Percentiles rank a stretch among this genome's conserved stretches.
Evolutionary conservation across 1,284 basidiomycete genomes (phyloP).

Genomic region (Leccinum pachyderme): DNA sequence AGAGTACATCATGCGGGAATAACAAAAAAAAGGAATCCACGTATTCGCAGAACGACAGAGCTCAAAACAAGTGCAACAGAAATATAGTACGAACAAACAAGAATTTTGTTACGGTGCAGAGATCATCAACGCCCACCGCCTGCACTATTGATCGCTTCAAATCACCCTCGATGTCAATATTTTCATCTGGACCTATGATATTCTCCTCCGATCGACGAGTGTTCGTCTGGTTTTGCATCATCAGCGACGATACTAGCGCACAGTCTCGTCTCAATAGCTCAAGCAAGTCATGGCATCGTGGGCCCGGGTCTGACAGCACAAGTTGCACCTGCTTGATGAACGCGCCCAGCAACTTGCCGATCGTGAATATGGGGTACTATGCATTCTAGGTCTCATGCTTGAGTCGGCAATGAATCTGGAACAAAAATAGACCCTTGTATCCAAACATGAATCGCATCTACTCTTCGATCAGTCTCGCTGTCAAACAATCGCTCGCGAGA

Average conservation of each 20-base stretch:
- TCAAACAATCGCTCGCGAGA: constrained; percentile 91
- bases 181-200: constrained; percentile 85
- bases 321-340: constrained; percentile 87
- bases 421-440: constrained; percentile 45
- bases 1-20: no score
- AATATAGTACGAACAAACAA: background rate
- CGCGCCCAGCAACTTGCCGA: constrained; percentile 88
- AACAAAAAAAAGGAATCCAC: background rate
- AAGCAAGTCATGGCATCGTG: constrained; percentile 82
- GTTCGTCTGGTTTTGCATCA: constrained; percentile 83
- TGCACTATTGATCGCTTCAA: background rate
- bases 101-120: constrained; percentile 11
- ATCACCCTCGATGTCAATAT: constrained; percentile 47
- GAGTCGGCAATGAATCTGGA: background rate
- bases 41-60: background rate
- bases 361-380: constrained; percentile 87
- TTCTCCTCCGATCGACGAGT: constrained; percentile 82
- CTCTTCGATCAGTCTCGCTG: constrained; percentile 94
- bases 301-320: constrained; percentile 75
- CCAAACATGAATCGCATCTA: constrained; percentile 91
- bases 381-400: constrained; percentile 45
- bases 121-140: background rate
- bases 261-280: constrained; percentile 80
- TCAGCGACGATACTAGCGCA: constrained; percentile 54
- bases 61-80: background rate